Conservation (phyloP, 2,329 filamentous ascomycete genomes). For the Aspergillus arachidicola region DNA sequence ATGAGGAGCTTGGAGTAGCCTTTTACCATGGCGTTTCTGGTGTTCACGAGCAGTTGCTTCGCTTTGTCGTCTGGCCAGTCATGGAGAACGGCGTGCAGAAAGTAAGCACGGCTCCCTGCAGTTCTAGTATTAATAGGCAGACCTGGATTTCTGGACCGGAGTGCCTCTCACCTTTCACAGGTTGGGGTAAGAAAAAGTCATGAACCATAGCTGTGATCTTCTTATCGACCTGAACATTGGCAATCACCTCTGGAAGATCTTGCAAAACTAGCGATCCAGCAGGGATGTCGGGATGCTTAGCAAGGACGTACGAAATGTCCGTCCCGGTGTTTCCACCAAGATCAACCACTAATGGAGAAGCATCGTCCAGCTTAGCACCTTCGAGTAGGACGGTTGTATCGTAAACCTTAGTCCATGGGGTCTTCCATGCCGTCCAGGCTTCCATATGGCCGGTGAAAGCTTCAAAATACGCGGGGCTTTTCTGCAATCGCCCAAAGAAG, state of each 20-base stretch:
- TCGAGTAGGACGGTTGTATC: conserved; percentile 26
- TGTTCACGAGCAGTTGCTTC: conserved; percentile 32
- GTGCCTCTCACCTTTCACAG: conserved; percentile 26
- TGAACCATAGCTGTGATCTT: conserved; percentile 28
- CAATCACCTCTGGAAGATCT: conserved; percentile 42
- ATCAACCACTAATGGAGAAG: conserved; percentile 39
- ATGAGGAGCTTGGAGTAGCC: conserved; percentile 43
- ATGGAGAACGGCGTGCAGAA: conserved; percentile 47
- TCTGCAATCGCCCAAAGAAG: conserved; percentile 36
- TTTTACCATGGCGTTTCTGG: conserved; percentile 39
- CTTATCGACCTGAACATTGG: conserved; percentile 26
- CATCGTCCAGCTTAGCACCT: conserved; percentile 18
- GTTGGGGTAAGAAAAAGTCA: conserved; percentile 33
- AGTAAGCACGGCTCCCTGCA: conserved; percentile 43
- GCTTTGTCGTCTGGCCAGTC: conserved; percentile 46
- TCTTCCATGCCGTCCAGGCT: conserved; percentile 35
- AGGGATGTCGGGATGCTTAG: conserved; percentile 35
- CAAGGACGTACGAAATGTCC: conserved; percentile 36
- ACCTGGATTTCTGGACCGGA: background rate
- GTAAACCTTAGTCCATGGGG: conserved; percentile 39
- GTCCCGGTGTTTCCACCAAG: conserved; percentile 44
- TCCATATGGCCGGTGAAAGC: conserved; percentile 42
- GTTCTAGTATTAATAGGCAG: background rate
- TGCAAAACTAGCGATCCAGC: conserved; percentile 39
- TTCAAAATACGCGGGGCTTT: conserved; percentile 30